Base-by-base conservation (phyloP, 768 basidiomycete genomes). In the Serendipita indica region DNA sequence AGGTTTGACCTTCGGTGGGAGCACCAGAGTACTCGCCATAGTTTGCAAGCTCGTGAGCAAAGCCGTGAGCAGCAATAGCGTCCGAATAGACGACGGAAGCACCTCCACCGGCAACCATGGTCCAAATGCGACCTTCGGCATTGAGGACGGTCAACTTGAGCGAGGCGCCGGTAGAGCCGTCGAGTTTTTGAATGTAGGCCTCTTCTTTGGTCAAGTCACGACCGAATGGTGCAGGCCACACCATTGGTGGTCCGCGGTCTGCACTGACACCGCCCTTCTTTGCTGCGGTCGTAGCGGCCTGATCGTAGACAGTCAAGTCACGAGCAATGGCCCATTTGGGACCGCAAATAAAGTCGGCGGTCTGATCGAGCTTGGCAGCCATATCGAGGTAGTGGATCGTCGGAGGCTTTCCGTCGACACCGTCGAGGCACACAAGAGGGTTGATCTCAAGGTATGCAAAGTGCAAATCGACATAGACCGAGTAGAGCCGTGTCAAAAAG, bases 381-480 rank as follows among this genome's bases (percentile, higher is more conserved):
- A 99, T 98, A 71, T 99, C 94, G 62, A 99, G 84, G 75, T 92
- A 97, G 73, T 86, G 85, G 66, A 98, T 90, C 62, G 80, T 81
- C 39, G 85, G 83, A 63, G 83, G 74, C 61, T 79, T 81, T 65
- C 78, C 77, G 64, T 77, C 74, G 63, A 79, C 82, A 60, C 78
- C 83, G 69, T 96, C 92, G 66, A 97, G 83, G 69, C 89, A 87
- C 67, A 98, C 84, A 58, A 99, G 82, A 39, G 96, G 96, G 79
- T 98, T 99, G 73, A 99, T 99, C 74, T 98, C 94, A 68, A 99
- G 89, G 76, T 99, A 98, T 20, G 96, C 91, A 69, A 97, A 99
- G 78, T 99, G 96, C 57, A 98, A 86, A 71, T 99, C 92, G 64
- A 92, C 93, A 71, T 98, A 98, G 67, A 97, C 91, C 62, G 84